Evolutionary conservation across 495 filamentous ascomycete species (phyloP).

Genomic region (Aspergillus hancockii): DNA sequence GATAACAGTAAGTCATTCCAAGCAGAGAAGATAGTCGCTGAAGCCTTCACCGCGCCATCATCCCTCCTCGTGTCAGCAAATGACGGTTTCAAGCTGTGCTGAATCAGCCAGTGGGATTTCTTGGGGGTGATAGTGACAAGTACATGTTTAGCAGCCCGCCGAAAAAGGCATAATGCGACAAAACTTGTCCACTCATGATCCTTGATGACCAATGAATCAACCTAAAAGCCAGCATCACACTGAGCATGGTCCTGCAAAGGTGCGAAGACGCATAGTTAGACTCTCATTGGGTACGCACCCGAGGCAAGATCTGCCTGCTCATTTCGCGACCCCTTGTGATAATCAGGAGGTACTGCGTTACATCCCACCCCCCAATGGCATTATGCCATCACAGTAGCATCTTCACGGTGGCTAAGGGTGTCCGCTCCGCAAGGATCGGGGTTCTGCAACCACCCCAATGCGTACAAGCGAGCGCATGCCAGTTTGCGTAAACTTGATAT

Average conservation of each 20-base stretch:
- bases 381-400: neutral
- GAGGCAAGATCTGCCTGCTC: conserved; percentile 3
- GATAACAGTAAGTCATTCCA: neutral
- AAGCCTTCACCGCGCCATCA: neutral
- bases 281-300: conserved; percentile 2
- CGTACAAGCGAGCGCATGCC: conserved; percentile 2
- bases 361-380: neutral
- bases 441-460: conserved; percentile 5
- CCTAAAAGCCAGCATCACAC: conserved; percentile 4
- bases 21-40: neutral
- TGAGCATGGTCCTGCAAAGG: neutral
- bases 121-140: conserved; percentile 19
- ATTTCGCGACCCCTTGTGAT: conserved; percentile 12
- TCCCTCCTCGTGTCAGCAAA: neutral
- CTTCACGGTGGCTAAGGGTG: neutral
- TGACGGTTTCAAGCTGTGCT: neutral
- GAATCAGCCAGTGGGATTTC: neutral
- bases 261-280: neutral
- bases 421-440: neutral
- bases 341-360: conserved; percentile 9
- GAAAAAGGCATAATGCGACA: neutral
- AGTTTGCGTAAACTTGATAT: neutral
- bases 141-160: neutral
- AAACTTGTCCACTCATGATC: neutral
- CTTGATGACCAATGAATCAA: conserved; percentile 2